These are phyloP conservation scores for Ganoderma sinense DNA, from an alignment of 1,284 basidiomycete species.

Conservation along the genomic window DNA sequence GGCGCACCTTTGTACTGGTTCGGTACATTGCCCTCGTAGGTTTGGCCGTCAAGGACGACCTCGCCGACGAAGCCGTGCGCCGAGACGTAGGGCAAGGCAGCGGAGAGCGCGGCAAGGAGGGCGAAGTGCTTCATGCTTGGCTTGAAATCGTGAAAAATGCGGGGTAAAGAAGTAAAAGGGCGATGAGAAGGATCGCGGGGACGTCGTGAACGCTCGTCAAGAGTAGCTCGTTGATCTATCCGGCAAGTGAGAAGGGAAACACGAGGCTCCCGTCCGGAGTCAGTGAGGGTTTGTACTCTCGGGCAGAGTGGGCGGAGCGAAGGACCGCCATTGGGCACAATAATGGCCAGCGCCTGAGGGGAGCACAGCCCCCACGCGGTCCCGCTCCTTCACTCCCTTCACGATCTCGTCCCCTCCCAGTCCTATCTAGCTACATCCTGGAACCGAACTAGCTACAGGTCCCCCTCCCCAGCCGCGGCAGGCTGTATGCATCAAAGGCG, in stretches of 20 bases:
- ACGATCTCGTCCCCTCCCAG: no score
- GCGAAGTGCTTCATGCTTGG: slow-evolving; percentile 29
- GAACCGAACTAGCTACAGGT: no score
- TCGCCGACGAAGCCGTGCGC: slow-evolving; percentile 33
- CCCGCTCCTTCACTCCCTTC: no score
- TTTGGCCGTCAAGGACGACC: slow-evolving; percentile 33
- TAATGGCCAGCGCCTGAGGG: no score
- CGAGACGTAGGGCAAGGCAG: slow-evolving; percentile 22
- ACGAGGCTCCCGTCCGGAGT: slow-evolving; percentile 3
- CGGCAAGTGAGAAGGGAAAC: slow-evolving; percentile 8
- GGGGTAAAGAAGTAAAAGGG: not conserved
- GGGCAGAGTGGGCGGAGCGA: not conserved
- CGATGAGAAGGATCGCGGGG: slow-evolving; percentile 15
- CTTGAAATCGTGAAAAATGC: slow-evolving; percentile 5
- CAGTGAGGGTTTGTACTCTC: slow-evolving; percentile 10
- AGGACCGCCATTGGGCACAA: slow-evolving; percentile 3
- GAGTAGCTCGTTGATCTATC: slow-evolving; percentile 26
- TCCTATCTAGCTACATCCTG: no score
- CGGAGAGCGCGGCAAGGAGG: slow-evolving; percentile 26
- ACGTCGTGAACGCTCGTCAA: slow-evolving; percentile 28
- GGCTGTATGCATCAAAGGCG: no score
- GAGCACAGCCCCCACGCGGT: no score
- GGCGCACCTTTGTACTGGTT: slow-evolving; percentile 39
- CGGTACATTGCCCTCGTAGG: slow-evolving; percentile 33
- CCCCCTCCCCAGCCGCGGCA: no score